Base-by-base conservation (phyloP, 2,329 filamentous ascomycete genomes). In the Waltergamsia citrina region DNA sequence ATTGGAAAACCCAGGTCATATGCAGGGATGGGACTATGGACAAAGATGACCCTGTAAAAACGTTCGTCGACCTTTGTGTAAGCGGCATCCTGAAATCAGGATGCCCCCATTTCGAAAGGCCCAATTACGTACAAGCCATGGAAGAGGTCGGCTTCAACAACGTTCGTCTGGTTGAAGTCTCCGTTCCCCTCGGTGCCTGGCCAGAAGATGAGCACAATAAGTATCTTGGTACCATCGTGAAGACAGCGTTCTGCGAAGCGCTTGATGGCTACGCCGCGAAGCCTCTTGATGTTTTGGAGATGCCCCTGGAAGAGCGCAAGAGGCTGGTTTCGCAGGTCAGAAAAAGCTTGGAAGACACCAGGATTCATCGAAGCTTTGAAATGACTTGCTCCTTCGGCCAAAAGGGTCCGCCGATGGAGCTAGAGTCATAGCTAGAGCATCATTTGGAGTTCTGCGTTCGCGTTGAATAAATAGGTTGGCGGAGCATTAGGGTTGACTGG, bases 161-260 rank as follows among this genome's bases (percentile, higher is more conserved):
- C 38, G 52, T 70, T 6, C 52, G 56, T 7, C 52, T 60, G 34
- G 51, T 57, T 34, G 53, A 60, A 15, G 57, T 62, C 39, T 62
- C 61, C 38, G 56, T 68, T 4, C 63, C 66, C n/a, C 53, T 69
- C 28, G 63, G 62, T 1, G 47, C 53, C 3, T 69, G 65, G 66
- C 43, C 62, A 11, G 49, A 48, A 22, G 62, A 67, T 37, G 54
- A 54, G 47, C 40, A 44, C 6, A 46, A 62, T 18, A 57, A 62
- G 34, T 53, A 57, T 4, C 47, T 65, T 2, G 67, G 66, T 3
- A 46, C 61, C 20, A 57, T 67, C 38, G 65, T 63, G 59, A 56
- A 61, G 36, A 53, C 57, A 8, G 57, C 59, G 20, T 50, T 67
- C 10, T 39, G 52, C 15, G 59, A 65, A 20, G 54, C 59, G 6